These are phyloP conservation scores for Coprinopsis sp. DNA, from an alignment of 768 basidiomycete species.

Conservation along the genomic window DNA sequence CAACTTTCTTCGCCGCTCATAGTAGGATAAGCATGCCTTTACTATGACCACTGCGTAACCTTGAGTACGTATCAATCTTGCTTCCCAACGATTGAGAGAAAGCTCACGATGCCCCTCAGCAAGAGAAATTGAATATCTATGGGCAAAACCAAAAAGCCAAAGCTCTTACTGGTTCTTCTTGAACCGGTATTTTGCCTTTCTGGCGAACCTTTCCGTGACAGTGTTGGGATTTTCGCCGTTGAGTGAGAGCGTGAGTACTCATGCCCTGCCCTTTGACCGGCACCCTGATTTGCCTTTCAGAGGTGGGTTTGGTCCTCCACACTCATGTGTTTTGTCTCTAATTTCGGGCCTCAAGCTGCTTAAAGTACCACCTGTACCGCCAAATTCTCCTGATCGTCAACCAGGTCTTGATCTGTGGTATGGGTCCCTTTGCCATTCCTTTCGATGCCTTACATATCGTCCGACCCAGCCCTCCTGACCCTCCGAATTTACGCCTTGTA, in stretches of 20 bases:
- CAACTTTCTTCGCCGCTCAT: not conserved
- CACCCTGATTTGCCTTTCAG: slow-evolving; percentile 4
- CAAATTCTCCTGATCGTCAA: slow-evolving; percentile 38
- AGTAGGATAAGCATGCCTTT: slow-evolving; percentile 27
- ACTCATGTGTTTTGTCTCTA: not conserved
- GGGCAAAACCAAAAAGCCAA: slow-evolving; percentile 34
- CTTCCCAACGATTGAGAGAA: not conserved
- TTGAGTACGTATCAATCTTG: slow-evolving; percentile 22
- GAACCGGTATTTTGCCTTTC: slow-evolving; percentile 45
- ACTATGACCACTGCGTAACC: slow-evolving; percentile 36
- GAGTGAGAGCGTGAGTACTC: slow-evolving; percentile 17
- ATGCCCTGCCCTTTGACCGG: not conserved
- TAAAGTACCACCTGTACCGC: slow-evolving; percentile 32
- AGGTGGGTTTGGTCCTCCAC: slow-evolving; percentile 11
- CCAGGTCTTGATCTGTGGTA: slow-evolving; percentile 44
- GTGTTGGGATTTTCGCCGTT: slow-evolving; percentile 27
- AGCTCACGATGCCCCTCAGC: slow-evolving; percentile 16
- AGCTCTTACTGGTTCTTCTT: slow-evolving; percentile 43
- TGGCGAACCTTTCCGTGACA: slow-evolving; percentile 32
- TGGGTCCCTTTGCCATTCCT: slow-evolving; percentile 14
- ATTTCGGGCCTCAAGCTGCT: slow-evolving; percentile 31
- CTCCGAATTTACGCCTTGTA: slow-evolving; percentile 51
- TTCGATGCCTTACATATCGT: not conserved
- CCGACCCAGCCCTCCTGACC: slow-evolving; percentile 37
- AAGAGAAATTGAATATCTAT: slow-evolving; percentile 39